Evolutionary conservation across 495 filamentous ascomycete species (phyloP), one percentile per base, ranked within the genome.

Genomic region (Penicillium goetzii): DNA sequence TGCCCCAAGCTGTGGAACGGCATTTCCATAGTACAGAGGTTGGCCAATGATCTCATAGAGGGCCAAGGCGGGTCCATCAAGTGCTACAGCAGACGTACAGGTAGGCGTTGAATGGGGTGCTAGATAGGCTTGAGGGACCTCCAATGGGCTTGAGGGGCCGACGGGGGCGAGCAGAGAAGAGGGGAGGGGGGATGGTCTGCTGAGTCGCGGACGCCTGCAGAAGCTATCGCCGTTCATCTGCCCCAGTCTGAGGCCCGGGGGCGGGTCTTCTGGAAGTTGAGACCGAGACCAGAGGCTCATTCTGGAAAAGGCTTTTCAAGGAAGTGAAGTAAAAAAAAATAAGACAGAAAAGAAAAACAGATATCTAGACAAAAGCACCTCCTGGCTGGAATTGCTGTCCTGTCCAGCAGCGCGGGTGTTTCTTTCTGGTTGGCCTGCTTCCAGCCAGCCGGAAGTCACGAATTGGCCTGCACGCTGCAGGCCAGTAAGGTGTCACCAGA

Each of bases 1-100:
- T 64, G 32, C 56, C 56, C 56, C 47, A 61, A 50, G 41, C 57
- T 60, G 70, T 72, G 67, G 36, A 72, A 72, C 70, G 40, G 30
- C 4, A 38, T 33, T 34, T 33, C 55, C 64, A 70, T 67, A 58
- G 58, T 49, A 67, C 54, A 65, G 34, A 52, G 47, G 52, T 21
- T 62, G 61, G 57, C 62, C 70, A 72, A 69, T 67, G 49, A 65
- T 69, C 61, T 59, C 57, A 56, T 60, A 56, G 47, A 33, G 11
- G 51, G 58, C n/a, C 58, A 45, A 61, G 55, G 69, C 54, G 63
- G 64, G 62, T 68, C 67, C n/a, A 67, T 57, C 53, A 63, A 53
- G 67, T 69, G 25, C 64, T 59, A 70, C 69, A 60, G 50, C 58
- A 65, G 53, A 56, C 11, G 55, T 43, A 41, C 21, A 43, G 47